Percentiles rank a stretch among this genome's conserved stretches.
These are phyloP conservation scores for Euphorbia celastroides DNA, from an alignment of 441 rosid species.

Conservation along the genomic window DNA sequence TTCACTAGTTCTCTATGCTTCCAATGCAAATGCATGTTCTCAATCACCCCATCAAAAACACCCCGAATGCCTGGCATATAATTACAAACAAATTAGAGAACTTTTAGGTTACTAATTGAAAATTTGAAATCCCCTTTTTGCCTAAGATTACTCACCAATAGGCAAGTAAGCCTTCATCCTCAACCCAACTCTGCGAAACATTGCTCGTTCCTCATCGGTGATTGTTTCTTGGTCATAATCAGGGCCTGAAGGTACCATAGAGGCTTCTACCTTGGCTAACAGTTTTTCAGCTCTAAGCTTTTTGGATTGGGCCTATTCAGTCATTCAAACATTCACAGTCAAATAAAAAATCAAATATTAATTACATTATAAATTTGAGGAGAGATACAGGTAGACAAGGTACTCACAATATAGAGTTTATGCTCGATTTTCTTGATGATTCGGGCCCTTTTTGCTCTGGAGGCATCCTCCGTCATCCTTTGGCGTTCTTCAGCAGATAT, in stretches of 20 bases:
- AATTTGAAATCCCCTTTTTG: slow-evolving; percentile 7
- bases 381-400: background rate
- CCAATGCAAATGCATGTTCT: slow-evolving; percentile 99
- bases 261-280: slow-evolving; percentile 77
- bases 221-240: slow-evolving; percentile 96
- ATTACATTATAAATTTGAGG: background rate
- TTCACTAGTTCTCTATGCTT: slow-evolving; percentile 95
- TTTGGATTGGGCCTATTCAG: slow-evolving; percentile 76
- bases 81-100: slow-evolving; percentile 15
- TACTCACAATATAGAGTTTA: slow-evolving; percentile 73
- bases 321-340: slow-evolving; percentile 21
- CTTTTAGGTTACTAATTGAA: slow-evolving; percentile 8
- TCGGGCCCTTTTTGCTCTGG: slow-evolving; percentile 57
- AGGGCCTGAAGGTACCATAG: slow-evolving; percentile 93
- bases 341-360: background rate
- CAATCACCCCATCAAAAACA: slow-evolving; percentile 91
- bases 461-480: slow-evolving; percentile 84
- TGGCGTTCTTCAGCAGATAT: slow-evolving; percentile 69
- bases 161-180: slow-evolving; percentile 93
- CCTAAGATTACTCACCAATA: slow-evolving; percentile 52
- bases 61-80: slow-evolving; percentile 78
- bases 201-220: slow-evolving; percentile 81
- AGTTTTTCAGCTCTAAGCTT: slow-evolving; percentile 84
- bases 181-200: slow-evolving; percentile 89
- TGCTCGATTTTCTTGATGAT: slow-evolving; percentile 68